Percentiles rank a stretch among this genome's conserved stretches.
phyloP scores from a whole-genome alignment of 164 flowering plant genomes.

The Berberis vulgaris region DNA sequence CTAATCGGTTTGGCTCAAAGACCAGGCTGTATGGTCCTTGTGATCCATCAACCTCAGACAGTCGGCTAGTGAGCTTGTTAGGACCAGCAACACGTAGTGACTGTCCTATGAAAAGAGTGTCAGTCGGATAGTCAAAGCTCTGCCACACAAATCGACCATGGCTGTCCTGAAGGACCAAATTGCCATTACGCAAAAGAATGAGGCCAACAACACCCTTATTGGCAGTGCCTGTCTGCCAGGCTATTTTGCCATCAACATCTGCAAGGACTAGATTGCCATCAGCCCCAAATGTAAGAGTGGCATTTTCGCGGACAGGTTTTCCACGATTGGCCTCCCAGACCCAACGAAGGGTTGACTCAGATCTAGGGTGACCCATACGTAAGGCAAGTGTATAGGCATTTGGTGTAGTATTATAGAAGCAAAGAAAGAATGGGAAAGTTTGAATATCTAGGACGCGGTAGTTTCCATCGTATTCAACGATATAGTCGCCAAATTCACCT shows the following conservation, averaged over 20 bases:
- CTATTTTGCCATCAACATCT: constrained; percentile 21
- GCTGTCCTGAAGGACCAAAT: constrained; percentile 22
- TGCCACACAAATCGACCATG: constrained; percentile 26
- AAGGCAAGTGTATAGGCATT: constrained; percentile 19
- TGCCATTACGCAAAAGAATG: constrained; percentile 18
- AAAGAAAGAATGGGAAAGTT: constrained; percentile 17
- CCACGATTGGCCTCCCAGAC: constrained; percentile 37
- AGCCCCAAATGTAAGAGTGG: constrained; percentile 19
- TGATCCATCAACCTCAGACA: constrained; percentile 10
- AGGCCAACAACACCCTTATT: constrained; percentile 22
- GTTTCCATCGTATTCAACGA: constrained; percentile 32
- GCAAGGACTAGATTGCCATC: constrained; percentile 31
- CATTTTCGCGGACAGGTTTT: constrained; percentile 21
- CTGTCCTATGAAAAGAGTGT: constrained; percentile 29
- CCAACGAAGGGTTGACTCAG: constrained; percentile 25
- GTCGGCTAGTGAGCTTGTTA: constrained; percentile 19
- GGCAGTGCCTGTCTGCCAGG: constrained; percentile 28
- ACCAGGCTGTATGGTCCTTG: constrained; percentile 23
- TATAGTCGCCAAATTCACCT: constrained; percentile 32
- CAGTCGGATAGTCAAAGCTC: constrained; percentile 26
- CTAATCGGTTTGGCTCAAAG: constrained; percentile 9
- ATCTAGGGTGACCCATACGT: constrained; percentile 14
- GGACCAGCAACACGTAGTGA: constrained; percentile 10
- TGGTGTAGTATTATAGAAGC: constrained; percentile 33
- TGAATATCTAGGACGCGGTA: constrained; percentile 16